These are phyloP conservation scores for Epichloe sylvatica DNA, from an alignment of 2,329 filamentous ascomycete genomes.

Conservation along the genomic window DNA sequence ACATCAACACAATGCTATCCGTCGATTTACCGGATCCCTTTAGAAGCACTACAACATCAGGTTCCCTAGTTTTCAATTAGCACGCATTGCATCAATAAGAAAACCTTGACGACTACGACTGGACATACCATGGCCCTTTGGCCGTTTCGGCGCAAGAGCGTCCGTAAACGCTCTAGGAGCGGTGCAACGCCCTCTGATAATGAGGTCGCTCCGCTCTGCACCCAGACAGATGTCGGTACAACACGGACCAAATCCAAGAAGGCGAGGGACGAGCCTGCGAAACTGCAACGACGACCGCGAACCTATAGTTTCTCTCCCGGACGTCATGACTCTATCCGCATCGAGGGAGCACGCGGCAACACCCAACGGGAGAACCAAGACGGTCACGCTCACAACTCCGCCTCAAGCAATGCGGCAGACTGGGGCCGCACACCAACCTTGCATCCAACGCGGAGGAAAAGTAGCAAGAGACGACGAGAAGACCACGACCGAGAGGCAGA, in stretches of 20 bases:
- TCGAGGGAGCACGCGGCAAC: constrained; percentile 15
- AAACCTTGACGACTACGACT: not conserved
- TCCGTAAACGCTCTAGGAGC: constrained; percentile 43
- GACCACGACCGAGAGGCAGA: constrained; percentile 73
- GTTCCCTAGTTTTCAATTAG: not conserved
- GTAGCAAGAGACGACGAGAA: constrained; percentile 62
- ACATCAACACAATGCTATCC: constrained; percentile 5
- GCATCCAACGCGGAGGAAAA: constrained; percentile 51
- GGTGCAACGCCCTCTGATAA: constrained; percentile 41
- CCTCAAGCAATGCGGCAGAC: constrained; percentile 3
- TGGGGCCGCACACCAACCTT: constrained; percentile 34
- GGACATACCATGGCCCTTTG: constrained; percentile 54
- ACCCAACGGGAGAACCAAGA: constrained; percentile 2
- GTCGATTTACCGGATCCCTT: constrained; percentile 2
- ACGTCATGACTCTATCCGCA: constrained; percentile 38
- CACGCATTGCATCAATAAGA: not conserved
- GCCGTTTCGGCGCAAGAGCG: constrained; percentile 66
- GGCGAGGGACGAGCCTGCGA: constrained; percentile 32
- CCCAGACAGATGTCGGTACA: constrained; percentile 19
- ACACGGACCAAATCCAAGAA: constrained; percentile 19
- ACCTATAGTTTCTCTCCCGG: constrained; percentile 51
- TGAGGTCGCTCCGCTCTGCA: constrained; percentile 28
- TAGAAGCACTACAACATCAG: not conserved
- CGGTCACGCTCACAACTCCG: constrained; percentile 6
- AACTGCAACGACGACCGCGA: constrained; percentile 33